Base-by-base conservation (phyloP, 2,329 filamentous ascomycete species). In the Fusarium hostae region DNA sequence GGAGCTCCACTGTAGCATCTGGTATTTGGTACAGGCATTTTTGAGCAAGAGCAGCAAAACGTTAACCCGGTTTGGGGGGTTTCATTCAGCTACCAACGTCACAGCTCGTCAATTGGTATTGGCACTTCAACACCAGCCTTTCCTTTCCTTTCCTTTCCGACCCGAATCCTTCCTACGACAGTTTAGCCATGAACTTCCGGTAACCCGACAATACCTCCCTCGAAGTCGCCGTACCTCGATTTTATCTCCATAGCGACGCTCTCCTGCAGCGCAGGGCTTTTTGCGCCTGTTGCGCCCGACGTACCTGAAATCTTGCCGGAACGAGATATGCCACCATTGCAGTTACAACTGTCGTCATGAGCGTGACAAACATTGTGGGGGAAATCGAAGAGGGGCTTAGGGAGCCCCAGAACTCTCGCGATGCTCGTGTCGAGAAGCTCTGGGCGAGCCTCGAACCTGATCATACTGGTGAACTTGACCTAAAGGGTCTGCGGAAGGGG, bases 381-480 rank as follows among this genome's bases (percentile, higher is more conserved):
- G 82, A 86, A 78, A 78, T 86, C 74, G 82, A 84, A 82, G 88
- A 86, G 82, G 92, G 93, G 87, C 86, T 94, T 84, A 87, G 85
- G 80, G 93, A 96, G 84, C 91, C 91, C 77, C 88, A 92, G 81
- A 91, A 91, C 82, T 88, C 93, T 83, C 90, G 92, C 79, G 93
- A 97, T 84, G 88, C 90, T 81, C 89, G 95, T 78, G 89, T 98
- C 77, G 91, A 94, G 83, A 87, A 90, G 80, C 89, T 98, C 78
- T 98, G 95, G 95, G 86, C 85, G 79, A 91, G 89, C 77, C 88
- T 99, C 74, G 94, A 97, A 81, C 91, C 91, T 73, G 88, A 90
- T 72, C 87, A 87, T 65, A 90, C 91, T 76, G 94, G 94, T 65
- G 91, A 94, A 80, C 86, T 99, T 76, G 95, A 98, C 82, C 85